Base-by-base conservation (phyloP, 2,329 filamentous ascomycete species). In the Scleromitrula shiraiana region DNA sequence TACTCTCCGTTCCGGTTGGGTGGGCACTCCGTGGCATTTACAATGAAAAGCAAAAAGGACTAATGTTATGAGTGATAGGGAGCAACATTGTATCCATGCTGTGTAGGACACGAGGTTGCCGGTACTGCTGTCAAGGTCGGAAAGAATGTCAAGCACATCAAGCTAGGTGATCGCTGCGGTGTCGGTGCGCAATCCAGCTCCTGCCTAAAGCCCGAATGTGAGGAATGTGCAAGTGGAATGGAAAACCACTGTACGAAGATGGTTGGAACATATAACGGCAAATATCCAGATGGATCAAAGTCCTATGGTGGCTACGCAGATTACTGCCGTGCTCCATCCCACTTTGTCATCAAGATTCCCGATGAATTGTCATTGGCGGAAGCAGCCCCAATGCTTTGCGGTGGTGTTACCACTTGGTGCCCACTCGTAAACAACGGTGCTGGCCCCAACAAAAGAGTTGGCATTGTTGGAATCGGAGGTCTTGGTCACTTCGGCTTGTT, bases 401-500 rank as follows among this genome's bases (percentile, higher is more conserved):
- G 30, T 23, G 46, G 46, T 38, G 15, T 49, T 10, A 49, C 46
- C 22, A 32, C 32, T 12, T 49, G 40, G 39, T 14, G 22, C 14
- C 30, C 46, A 8, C 40, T 49, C 19, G 46, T 49, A 4, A 29
- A 49, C 20, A 49, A 49, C 15, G 46, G 46, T n/a, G 5, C 46
- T 14, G 46, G 46, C 14, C 39, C 39, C 3, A 10, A 12, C 4
- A 85, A 83, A 62, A 71, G 68, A 7, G 82, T 89, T 0, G 85
- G 80, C 0, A 75, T 89, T 42, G 70, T 87, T 5, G 84, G 85
- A 3, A 71, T 89, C 9, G 85, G 85, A 6, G 85, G 85, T 0
- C 66, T 88, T 1, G 84, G 84, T 0, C 84, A 90, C 61, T 77
- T 88, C 54, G 85, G 76, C 0, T 63, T 89, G 17, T 69, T 85